A percentile compares a stretch with the other conserved stretches of the same genome.
phyloP scores from a whole-genome alignment of 805 yeast species.

The Wickerhamiella cacticola region DNA sequence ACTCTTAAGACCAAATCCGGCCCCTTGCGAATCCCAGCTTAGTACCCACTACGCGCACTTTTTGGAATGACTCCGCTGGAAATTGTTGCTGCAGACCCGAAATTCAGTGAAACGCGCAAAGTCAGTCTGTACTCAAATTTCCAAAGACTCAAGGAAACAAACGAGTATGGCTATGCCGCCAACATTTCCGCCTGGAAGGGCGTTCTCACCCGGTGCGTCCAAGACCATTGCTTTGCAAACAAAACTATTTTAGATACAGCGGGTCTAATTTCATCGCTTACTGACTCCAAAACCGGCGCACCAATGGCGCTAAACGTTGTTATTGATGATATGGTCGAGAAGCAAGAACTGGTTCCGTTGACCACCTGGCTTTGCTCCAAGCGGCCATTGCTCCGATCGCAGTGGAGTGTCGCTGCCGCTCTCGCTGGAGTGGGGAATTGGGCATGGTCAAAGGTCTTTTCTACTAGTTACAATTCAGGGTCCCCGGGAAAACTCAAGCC shows the following conservation, averaged over 20 bases:
- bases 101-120: constrained; percentile 33
- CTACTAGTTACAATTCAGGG: constrained; percentile 21
- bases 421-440: constrained; percentile 3
- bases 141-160: constrained; percentile 32
- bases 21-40: neutral
- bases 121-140: constrained; percentile 41
- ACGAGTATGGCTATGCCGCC: constrained; percentile 41
- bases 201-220: constrained; percentile 27
- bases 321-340: constrained; percentile 24
- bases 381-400: constrained; percentile 12
- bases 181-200: constrained; percentile 38
- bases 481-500: constrained; percentile 21
- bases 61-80: constrained; percentile 8
- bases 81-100: constrained; percentile 22
- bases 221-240: constrained; percentile 24
- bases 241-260: constrained; percentile 23
- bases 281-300: constrained; percentile 23
- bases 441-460: constrained; percentile 16
- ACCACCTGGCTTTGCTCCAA: neutral
- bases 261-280: constrained; percentile 19
- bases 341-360: constrained; percentile 22
- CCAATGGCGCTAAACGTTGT: constrained; percentile 28
- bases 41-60: neutral
- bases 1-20: neutral
- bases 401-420: constrained; percentile 2